These are phyloP conservation scores for Rhododendron ovatum DNA, from an alignment of 148 eudicot genomes.

Conservation along the genomic window DNA sequence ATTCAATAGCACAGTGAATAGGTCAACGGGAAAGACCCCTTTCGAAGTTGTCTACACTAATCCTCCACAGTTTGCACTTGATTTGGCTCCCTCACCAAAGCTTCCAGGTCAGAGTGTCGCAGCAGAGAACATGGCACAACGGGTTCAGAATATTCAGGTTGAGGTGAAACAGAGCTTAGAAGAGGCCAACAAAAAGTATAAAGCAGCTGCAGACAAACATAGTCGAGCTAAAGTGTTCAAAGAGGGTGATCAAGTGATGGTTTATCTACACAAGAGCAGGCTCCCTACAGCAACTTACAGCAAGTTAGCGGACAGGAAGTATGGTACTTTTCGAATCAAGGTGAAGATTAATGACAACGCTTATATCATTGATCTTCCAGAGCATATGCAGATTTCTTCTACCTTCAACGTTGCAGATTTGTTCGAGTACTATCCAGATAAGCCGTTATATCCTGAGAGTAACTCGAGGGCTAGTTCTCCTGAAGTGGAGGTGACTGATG, in stretches of 20 bases:
- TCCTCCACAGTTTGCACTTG: neutral
- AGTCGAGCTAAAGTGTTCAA: neutral
- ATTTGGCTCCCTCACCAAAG: neutral
- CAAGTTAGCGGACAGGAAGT: neutral
- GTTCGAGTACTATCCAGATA: no score
- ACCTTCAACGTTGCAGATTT: no score
- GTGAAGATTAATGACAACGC: conserved; percentile 10
- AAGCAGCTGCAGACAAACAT: neutral
- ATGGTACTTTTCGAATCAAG: neutral
- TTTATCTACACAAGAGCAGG: neutral
- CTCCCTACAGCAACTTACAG: neutral
- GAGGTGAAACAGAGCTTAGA: neutral
- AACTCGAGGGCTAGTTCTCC: no score
- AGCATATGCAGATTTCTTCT: neutral
- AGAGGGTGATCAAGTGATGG: neutral
- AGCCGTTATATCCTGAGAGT: no score
- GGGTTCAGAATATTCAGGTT: neutral
- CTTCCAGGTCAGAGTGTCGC: neutral
- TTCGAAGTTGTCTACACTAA: neutral
- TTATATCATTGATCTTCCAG: neutral
- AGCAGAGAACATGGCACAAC: neutral
- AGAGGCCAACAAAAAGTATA: neutral
- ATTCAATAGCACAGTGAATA: neutral
- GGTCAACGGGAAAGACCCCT: neutral
- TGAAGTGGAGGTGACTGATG: no score